A percentile compares a stretch with the other conserved stretches of the same genome.
phyloP scores from a whole-genome alignment of 2,329 filamentous ascomycete genomes.

The Botrytis galanthina region DNA sequence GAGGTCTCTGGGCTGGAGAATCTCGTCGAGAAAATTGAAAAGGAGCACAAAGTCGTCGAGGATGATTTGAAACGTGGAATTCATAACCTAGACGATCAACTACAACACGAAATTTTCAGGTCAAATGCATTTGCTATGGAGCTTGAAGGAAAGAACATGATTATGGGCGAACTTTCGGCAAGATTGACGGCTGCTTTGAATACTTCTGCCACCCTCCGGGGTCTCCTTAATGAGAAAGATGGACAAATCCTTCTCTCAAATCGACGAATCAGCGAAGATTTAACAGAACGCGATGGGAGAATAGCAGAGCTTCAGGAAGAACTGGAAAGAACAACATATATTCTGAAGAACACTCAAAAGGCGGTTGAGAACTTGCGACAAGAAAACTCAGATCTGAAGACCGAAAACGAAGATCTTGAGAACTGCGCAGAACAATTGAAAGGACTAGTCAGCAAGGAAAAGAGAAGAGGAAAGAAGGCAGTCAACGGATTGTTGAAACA shows the following conservation, averaged over 20 bases:
- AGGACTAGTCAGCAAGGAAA: conserved; percentile 49
- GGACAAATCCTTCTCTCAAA: not conserved
- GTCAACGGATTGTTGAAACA: conserved; percentile 53
- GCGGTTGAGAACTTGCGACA: conserved; percentile 10
- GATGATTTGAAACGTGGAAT: conserved; percentile 25
- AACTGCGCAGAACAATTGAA: conserved; percentile 15
- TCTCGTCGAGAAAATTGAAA: conserved; percentile 51
- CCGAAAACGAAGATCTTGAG: conserved; percentile 30
- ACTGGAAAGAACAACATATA: conserved; percentile 47
- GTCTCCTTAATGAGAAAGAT: conserved; percentile 32
- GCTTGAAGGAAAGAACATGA: conserved; percentile 41
- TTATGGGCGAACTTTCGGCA: conserved; percentile 45
- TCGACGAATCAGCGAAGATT: conserved; percentile 44
- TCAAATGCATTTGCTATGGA: conserved; percentile 34
- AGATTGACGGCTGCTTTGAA: conserved; percentile 45
- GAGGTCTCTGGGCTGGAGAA: conserved; percentile 55
- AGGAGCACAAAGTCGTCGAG: conserved; percentile 31
- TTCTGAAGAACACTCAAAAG: conserved; percentile 37
- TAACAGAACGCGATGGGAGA: conserved; percentile 52
- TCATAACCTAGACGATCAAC: conserved; percentile 33
- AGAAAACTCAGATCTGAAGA: conserved; percentile 28
- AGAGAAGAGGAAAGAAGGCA: conserved; percentile 45
- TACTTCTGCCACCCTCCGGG: conserved; percentile 43
- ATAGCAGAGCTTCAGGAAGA: conserved; percentile 50
- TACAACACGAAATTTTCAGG: conserved; percentile 40